These are phyloP conservation scores for Microcos paniculata DNA, from an alignment of 345 rosid species.

Conservation along the genomic window DNA sequence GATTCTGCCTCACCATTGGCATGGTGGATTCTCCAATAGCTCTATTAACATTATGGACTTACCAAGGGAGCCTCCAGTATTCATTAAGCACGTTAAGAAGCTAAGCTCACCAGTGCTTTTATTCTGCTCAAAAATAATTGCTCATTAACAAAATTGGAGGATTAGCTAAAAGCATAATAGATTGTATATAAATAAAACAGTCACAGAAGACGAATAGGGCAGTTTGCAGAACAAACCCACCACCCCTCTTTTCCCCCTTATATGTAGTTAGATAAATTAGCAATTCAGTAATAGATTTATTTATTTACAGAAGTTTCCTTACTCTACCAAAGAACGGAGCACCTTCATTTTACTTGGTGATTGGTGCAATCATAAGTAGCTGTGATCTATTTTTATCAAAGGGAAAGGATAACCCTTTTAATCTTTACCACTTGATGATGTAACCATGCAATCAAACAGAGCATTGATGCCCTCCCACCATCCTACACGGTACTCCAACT, in stretches of 20 bases:
- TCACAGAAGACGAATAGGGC: background rate
- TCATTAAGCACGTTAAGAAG: constrained; percentile 85
- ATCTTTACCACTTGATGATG: background rate
- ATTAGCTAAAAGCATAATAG: background rate
- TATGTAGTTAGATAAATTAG: too few species aligned
- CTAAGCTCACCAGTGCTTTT: constrained; percentile 93
- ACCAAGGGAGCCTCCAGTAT: constrained; percentile 77
- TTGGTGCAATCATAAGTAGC: background rate
- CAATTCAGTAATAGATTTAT: background rate
- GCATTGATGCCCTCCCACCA: background rate
- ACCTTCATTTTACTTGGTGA: background rate
- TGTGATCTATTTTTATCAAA: background rate
- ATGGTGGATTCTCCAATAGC: background rate
- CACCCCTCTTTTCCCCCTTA: too few species aligned
- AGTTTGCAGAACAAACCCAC: background rate
- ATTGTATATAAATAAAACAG: background rate
- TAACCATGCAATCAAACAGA: background rate
- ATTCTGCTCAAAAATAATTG: constrained; percentile 49
- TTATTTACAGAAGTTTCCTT: background rate
- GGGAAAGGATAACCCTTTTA: too few species aligned
- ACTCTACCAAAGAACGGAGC: background rate
- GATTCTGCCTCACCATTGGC: background rate
- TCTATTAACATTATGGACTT: constrained; percentile 22
- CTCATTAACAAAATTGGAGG: background rate
- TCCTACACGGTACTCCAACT: background rate